Evolutionary conservation across 1,139 yeast genomes (phyloP), one percentile per base, ranked within the genome.

Genomic region (Citeromyces hawaiiensis): DNA sequence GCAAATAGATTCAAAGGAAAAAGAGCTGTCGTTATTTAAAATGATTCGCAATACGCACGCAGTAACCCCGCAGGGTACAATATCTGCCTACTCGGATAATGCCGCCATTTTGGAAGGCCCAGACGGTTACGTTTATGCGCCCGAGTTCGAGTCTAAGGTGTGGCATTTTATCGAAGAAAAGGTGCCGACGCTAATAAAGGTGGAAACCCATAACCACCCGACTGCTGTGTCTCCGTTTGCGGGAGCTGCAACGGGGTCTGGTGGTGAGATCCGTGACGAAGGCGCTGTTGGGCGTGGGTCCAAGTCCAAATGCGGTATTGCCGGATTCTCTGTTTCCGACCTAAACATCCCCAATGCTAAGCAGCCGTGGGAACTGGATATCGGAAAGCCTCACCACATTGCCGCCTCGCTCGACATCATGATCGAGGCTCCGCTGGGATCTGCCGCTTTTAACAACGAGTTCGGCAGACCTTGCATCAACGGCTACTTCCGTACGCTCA

Each of bases 211-310:
- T 60, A 93, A 93, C 63, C 99, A 93, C 59, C 99, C 99, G 40
- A 93, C 99, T 32, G 98, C 98, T 0, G 96, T 93, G 10, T 88
- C 97, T 23, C 99, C 99, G 30, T 93, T 85, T 63, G 91, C 98
- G 4, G 99, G 99, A 61, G 99, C 99, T 32, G 96, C 99, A 32
- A 93, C 99, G 15, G 99, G 99, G 48, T 88, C 98, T 16, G 99
- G 99, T 60, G 99, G 99, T 65, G 99, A 93, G 64, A 93, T 93
- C 53, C 83, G 99, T 70, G 99, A 93, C 60, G 99, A 93, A 65
- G 98, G 97, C 63, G 98, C 99, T 23, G 96, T 91, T 16, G 99
- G 99, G 47, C 76, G 96, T 59, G 99, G 99, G 40, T 91, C 98
- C 19, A 85, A 86, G 60, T 77, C 97, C 36, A 91, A 91, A 63